A percentile compares a stretch with the other conserved stretches of the same genome.
Conservation (phyloP, 805 yeast species). For the Yueomyces sp. region DNA sequence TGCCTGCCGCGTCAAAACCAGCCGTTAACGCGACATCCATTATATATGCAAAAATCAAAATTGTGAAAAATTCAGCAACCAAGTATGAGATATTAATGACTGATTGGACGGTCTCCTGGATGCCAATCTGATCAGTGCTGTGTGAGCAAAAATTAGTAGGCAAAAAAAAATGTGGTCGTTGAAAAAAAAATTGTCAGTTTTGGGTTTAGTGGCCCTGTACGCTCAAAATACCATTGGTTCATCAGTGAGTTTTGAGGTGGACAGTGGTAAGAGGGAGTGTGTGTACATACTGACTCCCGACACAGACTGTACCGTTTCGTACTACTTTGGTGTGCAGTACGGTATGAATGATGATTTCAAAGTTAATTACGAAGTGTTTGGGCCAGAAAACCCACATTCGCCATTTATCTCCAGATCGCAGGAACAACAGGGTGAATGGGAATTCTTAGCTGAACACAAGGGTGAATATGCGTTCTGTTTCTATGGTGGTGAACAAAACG, state of each 20-base stretch:
- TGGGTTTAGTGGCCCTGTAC: too few relatives aligned
- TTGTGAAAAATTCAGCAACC: too few relatives aligned
- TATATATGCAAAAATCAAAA: too few relatives aligned
- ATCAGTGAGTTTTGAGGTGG: conserved; percentile 19
- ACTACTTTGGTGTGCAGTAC: conserved; percentile 21
- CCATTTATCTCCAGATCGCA: conserved; percentile 39
- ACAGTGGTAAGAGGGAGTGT: conserved; percentile 15
- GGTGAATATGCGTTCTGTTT: conserved; percentile 90
- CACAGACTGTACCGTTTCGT: conserved; percentile 40
- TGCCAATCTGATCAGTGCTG: too few relatives aligned
- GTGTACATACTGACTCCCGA: conserved; percentile 28
- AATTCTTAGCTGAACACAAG: conserved; percentile 43
- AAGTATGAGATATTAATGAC: too few relatives aligned
- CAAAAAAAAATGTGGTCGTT: too few relatives aligned
- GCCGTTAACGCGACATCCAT: too few relatives aligned
- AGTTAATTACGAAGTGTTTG: conserved; percentile 24
- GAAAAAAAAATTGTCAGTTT: too few relatives aligned
- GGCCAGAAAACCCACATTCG: conserved; percentile 15
- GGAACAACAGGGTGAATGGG: conserved; percentile 70
- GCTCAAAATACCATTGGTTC: conserved; percentile 1
- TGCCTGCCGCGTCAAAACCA: too few relatives aligned
- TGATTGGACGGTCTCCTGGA: too few relatives aligned
- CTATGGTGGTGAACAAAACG: conserved; percentile 63
- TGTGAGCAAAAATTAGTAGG: too few relatives aligned
- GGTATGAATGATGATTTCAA: conserved; percentile 12